Conservation (phyloP, 2,329 filamentous ascomycete genomes). For the Monosporascus sp. region DNA sequence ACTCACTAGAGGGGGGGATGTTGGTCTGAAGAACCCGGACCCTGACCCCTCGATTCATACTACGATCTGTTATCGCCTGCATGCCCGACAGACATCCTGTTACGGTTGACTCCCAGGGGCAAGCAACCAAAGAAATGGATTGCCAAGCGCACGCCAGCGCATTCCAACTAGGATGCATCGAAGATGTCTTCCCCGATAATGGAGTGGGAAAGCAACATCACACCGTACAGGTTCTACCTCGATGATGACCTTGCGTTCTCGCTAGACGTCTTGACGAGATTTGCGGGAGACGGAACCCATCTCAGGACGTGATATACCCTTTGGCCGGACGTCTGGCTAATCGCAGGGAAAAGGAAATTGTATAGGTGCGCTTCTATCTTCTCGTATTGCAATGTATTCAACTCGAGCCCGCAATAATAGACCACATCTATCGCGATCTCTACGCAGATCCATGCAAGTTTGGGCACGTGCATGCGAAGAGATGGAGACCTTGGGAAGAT, state of each 20-base stretch:
- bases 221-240: conserved; percentile 5
- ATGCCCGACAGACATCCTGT: conserved; percentile 1
- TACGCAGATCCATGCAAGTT: conserved; percentile 3
- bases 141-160: not conserved
- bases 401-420: conserved; percentile 1
- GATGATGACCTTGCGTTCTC: conserved; percentile 3
- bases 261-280: conserved; percentile 1
- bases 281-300: conserved; percentile 1
- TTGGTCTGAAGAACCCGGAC: conserved; percentile 1
- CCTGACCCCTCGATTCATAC: conserved; percentile 2
- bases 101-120: not conserved
- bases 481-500: not conserved
- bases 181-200: conserved; percentile 1
- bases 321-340: conserved; percentile 6
- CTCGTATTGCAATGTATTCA: conserved; percentile 3
- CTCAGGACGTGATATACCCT: conserved; percentile 3
- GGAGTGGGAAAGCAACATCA: conserved; percentile 1
- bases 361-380: conserved; percentile 5
- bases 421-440: not conserved
- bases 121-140: not conserved
- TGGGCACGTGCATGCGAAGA: conserved; percentile 2
- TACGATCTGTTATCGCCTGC: conserved; percentile 9
- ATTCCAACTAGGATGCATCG: conserved; percentile 2
- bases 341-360: not conserved
- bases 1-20: not conserved